Percentiles rank a stretch among this genome's conserved stretches.
phyloP scores from a whole-genome alignment of 1,139 yeast species.

The Debaryomyces singareniensis region DNA sequence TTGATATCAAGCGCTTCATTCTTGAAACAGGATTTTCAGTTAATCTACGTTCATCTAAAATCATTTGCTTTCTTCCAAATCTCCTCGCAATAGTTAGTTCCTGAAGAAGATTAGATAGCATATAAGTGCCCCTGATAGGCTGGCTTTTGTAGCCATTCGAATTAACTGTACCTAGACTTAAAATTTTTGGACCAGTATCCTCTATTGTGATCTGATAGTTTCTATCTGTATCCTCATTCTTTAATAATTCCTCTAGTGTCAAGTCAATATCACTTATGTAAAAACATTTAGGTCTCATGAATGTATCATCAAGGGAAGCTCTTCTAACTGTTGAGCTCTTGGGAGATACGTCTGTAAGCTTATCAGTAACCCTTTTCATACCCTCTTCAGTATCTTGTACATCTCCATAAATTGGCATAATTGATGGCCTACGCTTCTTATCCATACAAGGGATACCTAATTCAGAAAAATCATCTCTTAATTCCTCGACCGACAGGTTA shows the following conservation, averaged over 20 bases:
- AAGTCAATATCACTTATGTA: slow-evolving; percentile 70
- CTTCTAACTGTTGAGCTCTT: slow-evolving; percentile 33
- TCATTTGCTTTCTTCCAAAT: slow-evolving; percentile 69
- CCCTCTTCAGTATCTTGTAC: slow-evolving; percentile 4
- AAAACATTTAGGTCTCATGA: slow-evolving; percentile 44
- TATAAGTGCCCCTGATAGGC: slow-evolving; percentile 83
- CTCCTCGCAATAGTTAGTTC: slow-evolving; percentile 84
- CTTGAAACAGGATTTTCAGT: slow-evolving; percentile 86
- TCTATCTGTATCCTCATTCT: slow-evolving; percentile 79
- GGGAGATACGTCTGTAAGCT: not conserved
- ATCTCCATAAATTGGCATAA: slow-evolving; percentile 24
- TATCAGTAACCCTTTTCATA: not conserved
- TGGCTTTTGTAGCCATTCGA: slow-evolving; percentile 72
- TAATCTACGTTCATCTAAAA: slow-evolving; percentile 76
- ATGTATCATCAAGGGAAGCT: slow-evolving; percentile 62
- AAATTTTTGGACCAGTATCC: slow-evolving; percentile 88
- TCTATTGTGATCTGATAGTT: slow-evolving; percentile 88
- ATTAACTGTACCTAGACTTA: slow-evolving; percentile 76
- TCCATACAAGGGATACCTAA: not conserved
- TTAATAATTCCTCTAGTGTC: slow-evolving; percentile 64
- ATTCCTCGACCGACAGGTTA: slow-evolving; percentile 1
- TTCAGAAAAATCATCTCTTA: slow-evolving; percentile 3
- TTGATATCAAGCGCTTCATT: slow-evolving; percentile 64
- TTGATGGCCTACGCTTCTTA: slow-evolving; percentile 22
- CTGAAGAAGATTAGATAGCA: slow-evolving; percentile 82